These are phyloP conservation scores for Parasarocladium wereldwijsianum DNA, from an alignment of 2,329 filamentous ascomycete species.

Conservation along the genomic window DNA sequence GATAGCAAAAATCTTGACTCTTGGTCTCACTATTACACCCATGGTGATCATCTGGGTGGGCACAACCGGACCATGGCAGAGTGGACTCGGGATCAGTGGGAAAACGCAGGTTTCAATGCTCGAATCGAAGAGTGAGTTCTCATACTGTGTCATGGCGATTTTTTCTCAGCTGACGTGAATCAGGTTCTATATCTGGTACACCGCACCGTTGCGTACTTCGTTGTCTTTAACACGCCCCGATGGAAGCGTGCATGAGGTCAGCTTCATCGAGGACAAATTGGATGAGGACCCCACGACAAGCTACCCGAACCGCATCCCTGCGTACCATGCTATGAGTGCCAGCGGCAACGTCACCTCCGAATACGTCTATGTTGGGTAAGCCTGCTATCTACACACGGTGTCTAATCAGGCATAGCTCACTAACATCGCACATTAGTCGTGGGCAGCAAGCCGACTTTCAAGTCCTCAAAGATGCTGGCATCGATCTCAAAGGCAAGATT, in stretches of 20 bases:
- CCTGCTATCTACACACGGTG: background rate
- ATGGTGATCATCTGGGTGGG: conserved; percentile 22
- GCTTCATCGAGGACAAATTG: conserved; percentile 57
- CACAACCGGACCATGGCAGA: conserved; percentile 20
- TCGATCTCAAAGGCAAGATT: conserved; percentile 72
- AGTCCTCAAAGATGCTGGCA: conserved; percentile 49
- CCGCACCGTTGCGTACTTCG: too few relatives aligned
- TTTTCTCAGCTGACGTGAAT: conserved; percentile 34
- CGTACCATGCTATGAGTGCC: conserved; percentile 74
- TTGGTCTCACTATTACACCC: conserved; percentile 24
- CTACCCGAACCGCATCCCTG: conserved; percentile 54
- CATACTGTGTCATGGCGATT: conserved; percentile 46
- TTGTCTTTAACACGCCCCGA: conserved; percentile 18
- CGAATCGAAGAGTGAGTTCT: conserved; percentile 35
- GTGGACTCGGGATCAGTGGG: conserved; percentile 23
- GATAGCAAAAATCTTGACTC: conserved; percentile 21
- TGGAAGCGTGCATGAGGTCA: conserved; percentile 45
- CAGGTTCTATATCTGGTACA: too few relatives aligned
- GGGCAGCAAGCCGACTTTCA: conserved; percentile 63
- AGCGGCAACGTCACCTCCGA: conserved; percentile 61
- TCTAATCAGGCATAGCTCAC: background rate
- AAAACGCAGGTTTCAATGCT: conserved; percentile 18
- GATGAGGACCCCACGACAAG: conserved; percentile 60
- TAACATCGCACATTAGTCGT: conserved; percentile 17
- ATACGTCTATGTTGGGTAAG: conserved; percentile 60